Evolutionary conservation across 306 rosid species (phyloP), one percentile per base, ranked within the genome.

Genomic region (Cucumis cinereus): DNA sequence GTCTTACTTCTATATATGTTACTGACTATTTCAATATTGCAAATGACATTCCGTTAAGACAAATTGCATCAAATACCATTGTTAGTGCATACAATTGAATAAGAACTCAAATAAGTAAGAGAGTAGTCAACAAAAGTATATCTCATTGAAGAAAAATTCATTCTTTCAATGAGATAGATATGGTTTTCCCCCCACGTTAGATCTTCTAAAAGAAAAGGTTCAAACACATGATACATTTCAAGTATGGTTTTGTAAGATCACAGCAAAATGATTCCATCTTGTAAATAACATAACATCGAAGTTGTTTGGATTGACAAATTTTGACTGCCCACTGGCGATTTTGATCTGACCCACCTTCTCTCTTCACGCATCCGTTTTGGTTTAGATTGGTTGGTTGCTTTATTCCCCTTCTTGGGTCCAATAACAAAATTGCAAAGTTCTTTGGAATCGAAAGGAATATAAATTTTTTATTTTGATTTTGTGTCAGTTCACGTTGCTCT

Each of bases 341-440:
- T 9, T 45, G 52, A 45, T 45, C 52, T 36, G 52, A 36, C 52
- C 50, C 50, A 35, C 70, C 71, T 68, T 26, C 73, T 41, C 55
- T 69, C 55, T 40, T 45, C 74, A 69, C 53, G 55, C 36, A 22
- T 19, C 73, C 13, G 55, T 43, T 69, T 69, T 49, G 58, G 75
- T 71, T 28, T 16, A 24, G 43, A 24, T 26, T 71, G 23, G 75
- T 73, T 73, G 63, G 63, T 54, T 73, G 63, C 52, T 73, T 53
- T 73, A 54, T 35, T 73, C 63, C 45, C 23, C 62, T 28, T 72
- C 41, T 50, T 50, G 5, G 61, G 76, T 72, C 76, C 76, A 72
- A 72, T 41, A 20, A 67, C 49, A n/a, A 67, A 67, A 22, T 47
- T 71, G 58, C 58, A 49, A 71, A 71, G 75, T 71, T 71, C 52